Conservation (phyloP, 192 early-diverging fungal genomes). For the Backusella psychrophila region DNA sequence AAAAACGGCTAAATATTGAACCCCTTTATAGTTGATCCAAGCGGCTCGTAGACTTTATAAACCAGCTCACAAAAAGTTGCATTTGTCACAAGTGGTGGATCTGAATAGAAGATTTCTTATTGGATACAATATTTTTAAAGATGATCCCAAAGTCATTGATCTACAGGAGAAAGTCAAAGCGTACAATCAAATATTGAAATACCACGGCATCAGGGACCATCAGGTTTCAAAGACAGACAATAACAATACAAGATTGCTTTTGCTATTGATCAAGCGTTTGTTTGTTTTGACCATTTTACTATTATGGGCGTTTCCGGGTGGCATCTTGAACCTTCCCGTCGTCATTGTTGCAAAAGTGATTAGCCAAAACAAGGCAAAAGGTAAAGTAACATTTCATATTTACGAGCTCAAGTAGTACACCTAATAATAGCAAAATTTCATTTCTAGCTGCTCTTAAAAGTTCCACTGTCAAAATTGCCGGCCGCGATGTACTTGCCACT, state of each 20-base stretch:
- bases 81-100: constrained; percentile 82
- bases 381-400: constrained; percentile 15
- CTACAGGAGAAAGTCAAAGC: constrained; percentile 70
- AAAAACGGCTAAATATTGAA: neutral
- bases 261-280: constrained; percentile 67
- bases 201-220: constrained; percentile 94
- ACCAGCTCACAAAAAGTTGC: constrained; percentile 81
- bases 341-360: constrained; percentile 54
- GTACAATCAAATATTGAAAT: constrained; percentile 87
- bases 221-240: constrained; percentile 86
- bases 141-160: constrained; percentile 81
- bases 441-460: constrained; percentile 70
- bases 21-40: constrained; percentile 70
- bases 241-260: constrained; percentile 61
- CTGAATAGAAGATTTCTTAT: constrained; percentile 86
- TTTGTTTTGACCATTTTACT: constrained; percentile 71
- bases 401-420: too few species aligned
- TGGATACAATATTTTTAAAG: constrained; percentile 80
- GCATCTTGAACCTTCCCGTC: constrained; percentile 54
- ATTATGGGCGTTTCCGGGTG: constrained; percentile 79
- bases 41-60: constrained; percentile 90
- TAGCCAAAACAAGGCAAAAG: constrained; percentile 52
- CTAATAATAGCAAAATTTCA: neutral
- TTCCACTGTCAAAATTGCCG: constrained; percentile 94
- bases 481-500: constrained; percentile 92